These are phyloP conservation scores for Cryptococcus sp. DNA, from an alignment of 1,284 basidiomycete species.

Conservation along the genomic window DNA sequence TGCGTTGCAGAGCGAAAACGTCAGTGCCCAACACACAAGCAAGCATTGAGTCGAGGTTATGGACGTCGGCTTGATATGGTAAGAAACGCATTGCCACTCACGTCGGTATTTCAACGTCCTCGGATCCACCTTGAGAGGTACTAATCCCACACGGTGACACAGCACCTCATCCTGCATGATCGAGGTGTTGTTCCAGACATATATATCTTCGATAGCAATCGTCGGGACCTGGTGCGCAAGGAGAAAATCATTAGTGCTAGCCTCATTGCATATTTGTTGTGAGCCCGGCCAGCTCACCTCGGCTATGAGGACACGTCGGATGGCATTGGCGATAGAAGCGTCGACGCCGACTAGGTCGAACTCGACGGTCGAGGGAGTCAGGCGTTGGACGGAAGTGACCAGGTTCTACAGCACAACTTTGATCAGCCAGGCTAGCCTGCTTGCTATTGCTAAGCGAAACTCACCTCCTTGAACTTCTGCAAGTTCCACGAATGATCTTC, in stretches of 20 bases:
- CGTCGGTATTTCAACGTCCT: constrained; percentile 56
- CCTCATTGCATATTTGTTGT: not conserved
- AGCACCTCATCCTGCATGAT: constrained; percentile 95
- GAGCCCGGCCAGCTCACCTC: constrained; percentile 63
- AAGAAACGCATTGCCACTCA: constrained; percentile 20
- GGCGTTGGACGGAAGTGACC: constrained; percentile 69
- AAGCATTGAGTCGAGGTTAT: too few relatives aligned
- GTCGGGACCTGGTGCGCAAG: constrained; percentile 73
- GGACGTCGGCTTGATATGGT: too few relatives aligned
- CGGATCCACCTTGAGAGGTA: constrained; percentile 88
- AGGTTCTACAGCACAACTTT: constrained; percentile 62
- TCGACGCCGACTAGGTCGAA: constrained; percentile 97
- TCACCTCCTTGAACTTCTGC: constrained; percentile 71
- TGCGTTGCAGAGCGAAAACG: not conserved
- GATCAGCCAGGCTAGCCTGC: not conserved
- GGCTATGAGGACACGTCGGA: constrained; percentile 87
- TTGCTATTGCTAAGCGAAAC: constrained; percentile 28
- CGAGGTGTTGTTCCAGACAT: constrained; percentile 93
- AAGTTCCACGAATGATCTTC: constrained; percentile 85
- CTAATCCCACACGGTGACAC: constrained; percentile 83
- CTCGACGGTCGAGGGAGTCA: constrained; percentile 81
- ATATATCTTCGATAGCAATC: constrained; percentile 89
- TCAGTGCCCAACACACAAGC: not conserved
- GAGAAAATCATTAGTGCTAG: constrained; percentile 8
- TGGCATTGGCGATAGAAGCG: constrained; percentile 92